phyloP scores from a whole-genome alignment of 441 rosid genomes.

The Bruguiera hainesii region DNA sequence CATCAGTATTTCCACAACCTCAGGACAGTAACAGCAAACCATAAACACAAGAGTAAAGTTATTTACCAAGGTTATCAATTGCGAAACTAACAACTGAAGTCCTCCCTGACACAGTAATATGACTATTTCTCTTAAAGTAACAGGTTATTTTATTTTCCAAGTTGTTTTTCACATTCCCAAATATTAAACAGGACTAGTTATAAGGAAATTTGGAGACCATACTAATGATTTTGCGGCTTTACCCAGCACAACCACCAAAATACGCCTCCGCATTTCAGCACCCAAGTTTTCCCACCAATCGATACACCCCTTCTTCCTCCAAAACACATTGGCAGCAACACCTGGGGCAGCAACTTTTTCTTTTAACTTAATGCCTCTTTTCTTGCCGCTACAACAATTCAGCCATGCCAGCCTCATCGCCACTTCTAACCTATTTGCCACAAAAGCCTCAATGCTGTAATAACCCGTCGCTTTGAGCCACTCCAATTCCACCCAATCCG shows the following conservation, averaged over 20 bases:
- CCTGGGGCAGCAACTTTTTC: slow-evolving; percentile 64
- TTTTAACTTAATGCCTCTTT: slow-evolving; percentile 75
- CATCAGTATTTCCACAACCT: slow-evolving; percentile 1
- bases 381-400: slow-evolving; percentile 59
- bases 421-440: slow-evolving; percentile 84
- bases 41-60: neutral
- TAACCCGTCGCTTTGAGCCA: slow-evolving; percentile 96
- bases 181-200: neutral
- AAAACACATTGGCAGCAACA: slow-evolving; percentile 63
- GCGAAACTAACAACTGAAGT: neutral
- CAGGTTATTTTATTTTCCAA: neutral
- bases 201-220: slow-evolving; percentile 24
- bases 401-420: slow-evolving; percentile 91
- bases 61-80: neutral
- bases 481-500: slow-evolving; percentile 79
- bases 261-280: slow-evolving; percentile 42
- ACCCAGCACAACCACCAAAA: slow-evolving; percentile 45
- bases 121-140: neutral
- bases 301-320: slow-evolving; percentile 86
- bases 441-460: slow-evolving; percentile 76
- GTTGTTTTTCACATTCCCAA: neutral
- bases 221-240: slow-evolving; percentile 82
- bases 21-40: neutral
- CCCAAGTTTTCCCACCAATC: slow-evolving; percentile 93
- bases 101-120: no score